Evolutionary conservation across 805 yeast species (phyloP), one percentile per base, ranked within the genome.

Genomic region (Ogataea trehaloabstinens): DNA sequence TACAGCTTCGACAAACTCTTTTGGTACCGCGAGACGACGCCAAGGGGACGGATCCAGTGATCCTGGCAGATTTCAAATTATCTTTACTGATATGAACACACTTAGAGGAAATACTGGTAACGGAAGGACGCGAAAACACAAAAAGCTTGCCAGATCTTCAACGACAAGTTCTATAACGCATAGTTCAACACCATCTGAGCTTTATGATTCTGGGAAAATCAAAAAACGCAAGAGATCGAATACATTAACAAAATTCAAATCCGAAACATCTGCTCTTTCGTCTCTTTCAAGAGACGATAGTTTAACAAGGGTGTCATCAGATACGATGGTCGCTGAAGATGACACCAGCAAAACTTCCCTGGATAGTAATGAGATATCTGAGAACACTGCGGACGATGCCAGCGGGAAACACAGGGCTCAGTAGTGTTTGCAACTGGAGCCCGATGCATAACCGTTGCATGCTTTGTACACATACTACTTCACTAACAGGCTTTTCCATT

Each of bases 1-100:
- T 13, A 12, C 35, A 20, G 21, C 38, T 11, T 13, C 45, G 29
- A 18, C 35, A 18, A 13, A 19, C 19, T 18, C 40, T n/a, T 19
- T 22, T 4, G 36, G 35, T 22, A 29, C 32, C 10, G 38, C 37
- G 36, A 46, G 41, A 24, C 34, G 51, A 13, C 12, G 38, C 5
- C 41, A 32, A 5, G 18, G 31, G 15, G 45, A 62, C 34, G 61
- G 60, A 64, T 63, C 64, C 48, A 63, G 66, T 10, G 44, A 70
- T 11, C 61, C 67, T 63, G 67, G 67, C 48, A 67, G 67, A 51
- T 71, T 71, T 49, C 76, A 71, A 51, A 70, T 71, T 41, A 70
- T 70, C 3, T 63, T 71, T 36, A 59, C 73, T 4, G 75, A 70
- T 47, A 66, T 69, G 51, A 54, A 53, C 32, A 54, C 57, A 5